Percentiles rank a stretch among this genome's conserved stretches.
Evolutionary conservation across 2,329 filamentous ascomycete genomes (phyloP).

Genomic region (Sclerotinia glacialis): DNA sequence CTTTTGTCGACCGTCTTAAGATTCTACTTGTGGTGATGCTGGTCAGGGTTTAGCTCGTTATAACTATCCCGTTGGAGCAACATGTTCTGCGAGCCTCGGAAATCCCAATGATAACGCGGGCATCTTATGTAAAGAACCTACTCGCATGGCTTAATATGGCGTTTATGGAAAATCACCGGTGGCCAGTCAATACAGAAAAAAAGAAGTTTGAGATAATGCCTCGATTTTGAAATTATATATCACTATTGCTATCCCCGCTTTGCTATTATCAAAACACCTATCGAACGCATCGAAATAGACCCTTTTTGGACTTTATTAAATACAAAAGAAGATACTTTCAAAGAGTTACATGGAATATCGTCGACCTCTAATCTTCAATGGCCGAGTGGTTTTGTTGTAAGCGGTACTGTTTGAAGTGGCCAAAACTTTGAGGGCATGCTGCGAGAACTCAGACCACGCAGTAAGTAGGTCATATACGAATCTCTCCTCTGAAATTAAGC

Average conservation of each 20-base stretch:
- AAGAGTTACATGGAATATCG: constrained; percentile 19
- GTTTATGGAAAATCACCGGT: neutral
- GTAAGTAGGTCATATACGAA: constrained; percentile 19
- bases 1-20: neutral
- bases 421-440: constrained; percentile 16
- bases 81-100: neutral
- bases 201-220: neutral
- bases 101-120: neutral
- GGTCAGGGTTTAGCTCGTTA: neutral
- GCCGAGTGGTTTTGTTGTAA: neutral
- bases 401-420: neutral
- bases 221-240: neutral
- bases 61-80: neutral
- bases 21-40: neutral
- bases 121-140: neutral
- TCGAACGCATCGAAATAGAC: neutral
- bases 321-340: neutral
- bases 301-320: neutral
- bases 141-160: neutral
- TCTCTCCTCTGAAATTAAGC: constrained; percentile 19
- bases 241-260: neutral
- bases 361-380: constrained; percentile 8
- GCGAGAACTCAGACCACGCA: constrained; percentile 20
- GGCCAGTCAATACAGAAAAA: neutral
- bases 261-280: neutral